These are phyloP conservation scores for Closterium sp. DNA, from an alignment of 139 green algal species.

Conservation along the genomic window DNA sequence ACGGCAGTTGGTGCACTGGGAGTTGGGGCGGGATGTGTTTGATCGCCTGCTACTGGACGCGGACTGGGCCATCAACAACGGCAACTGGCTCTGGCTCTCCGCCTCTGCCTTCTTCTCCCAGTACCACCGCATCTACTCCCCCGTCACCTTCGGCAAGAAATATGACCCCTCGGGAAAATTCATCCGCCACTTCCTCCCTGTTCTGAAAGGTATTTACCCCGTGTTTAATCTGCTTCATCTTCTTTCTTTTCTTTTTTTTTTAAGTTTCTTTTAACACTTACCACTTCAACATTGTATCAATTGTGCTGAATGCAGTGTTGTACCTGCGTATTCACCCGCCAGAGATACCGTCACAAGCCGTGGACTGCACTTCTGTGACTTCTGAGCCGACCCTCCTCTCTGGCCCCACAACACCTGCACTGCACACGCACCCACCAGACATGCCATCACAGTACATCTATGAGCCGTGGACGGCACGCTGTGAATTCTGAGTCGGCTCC, in stretches of 20 bases:
- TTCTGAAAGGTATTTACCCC: slow-evolving; percentile 66
- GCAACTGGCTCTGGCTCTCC: slow-evolving; percentile 94
- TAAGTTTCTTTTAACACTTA: slow-evolving; percentile 15
- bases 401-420: too few relatives aligned
- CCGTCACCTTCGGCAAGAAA: slow-evolving; percentile 85
- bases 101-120: slow-evolving; percentile 86
- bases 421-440: too few relatives aligned
- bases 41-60: slow-evolving; percentile 86
- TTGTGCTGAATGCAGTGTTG: neutral
- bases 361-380: too few relatives aligned
- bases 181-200: slow-evolving; percentile 83
- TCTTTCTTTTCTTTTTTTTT: slow-evolving; percentile 39
- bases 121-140: slow-evolving; percentile 66
- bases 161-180: slow-evolving; percentile 86
- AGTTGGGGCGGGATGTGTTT: slow-evolving; percentile 84
- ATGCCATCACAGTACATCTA: neutral
- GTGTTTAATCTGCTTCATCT: slow-evolving; percentile 19
- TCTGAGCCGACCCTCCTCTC: too few relatives aligned
- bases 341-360: too few relatives aligned
- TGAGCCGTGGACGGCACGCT: too few relatives aligned
- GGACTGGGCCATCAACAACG: slow-evolving; percentile 78
- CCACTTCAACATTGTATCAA: neutral
- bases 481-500: too few relatives aligned
- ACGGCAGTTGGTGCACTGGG: slow-evolving; percentile 69
- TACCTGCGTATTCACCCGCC: neutral